These are phyloP conservation scores for Emergomyces africanus DNA, from an alignment of 2,329 filamentous ascomycete genomes.

Conservation along the genomic window DNA sequence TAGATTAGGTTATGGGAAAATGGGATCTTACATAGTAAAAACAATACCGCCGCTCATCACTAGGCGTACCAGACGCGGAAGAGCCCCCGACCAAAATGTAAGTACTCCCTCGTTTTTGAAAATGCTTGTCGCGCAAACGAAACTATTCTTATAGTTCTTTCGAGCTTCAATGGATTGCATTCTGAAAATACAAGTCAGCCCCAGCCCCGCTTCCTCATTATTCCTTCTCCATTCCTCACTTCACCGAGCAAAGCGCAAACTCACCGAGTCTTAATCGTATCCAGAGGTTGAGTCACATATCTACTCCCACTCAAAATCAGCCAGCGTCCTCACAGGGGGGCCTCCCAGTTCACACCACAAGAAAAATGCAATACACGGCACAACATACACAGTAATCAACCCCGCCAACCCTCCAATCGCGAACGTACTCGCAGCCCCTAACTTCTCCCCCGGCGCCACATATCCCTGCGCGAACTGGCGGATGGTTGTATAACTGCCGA, in stretches of 20 bases:
- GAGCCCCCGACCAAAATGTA: conserved; percentile 87
- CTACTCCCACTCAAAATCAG: conserved; percentile 14
- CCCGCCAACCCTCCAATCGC: conserved; percentile 81
- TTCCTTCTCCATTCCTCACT: not conserved
- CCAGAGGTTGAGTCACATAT: conserved; percentile 54
- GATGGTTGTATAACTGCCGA: conserved; percentile 79
- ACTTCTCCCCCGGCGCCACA: conserved; percentile 86
- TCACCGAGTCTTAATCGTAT: conserved; percentile 80
- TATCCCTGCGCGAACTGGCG: conserved; percentile 88
- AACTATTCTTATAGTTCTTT: conserved; percentile 70
- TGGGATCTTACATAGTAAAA: conserved; percentile 62
- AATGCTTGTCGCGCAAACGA: conserved; percentile 70
- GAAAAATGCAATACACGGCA: not conserved
- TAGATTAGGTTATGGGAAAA: conserved; percentile 7
- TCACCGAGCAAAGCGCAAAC: conserved; percentile 6
- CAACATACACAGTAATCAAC: conserved; percentile 70
- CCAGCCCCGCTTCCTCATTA: not conserved
- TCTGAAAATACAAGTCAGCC: conserved; percentile 26
- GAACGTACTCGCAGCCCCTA: conserved; percentile 78
- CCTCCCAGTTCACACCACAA: not conserved
- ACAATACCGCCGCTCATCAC: conserved; percentile 93
- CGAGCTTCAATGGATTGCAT: conserved; percentile 95
- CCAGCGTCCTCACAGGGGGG: not conserved
- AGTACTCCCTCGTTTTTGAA: conserved; percentile 78
- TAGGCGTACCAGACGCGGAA: conserved; percentile 71